Percentiles rank a stretch among this genome's conserved stretches.
Conservation (phyloP, 1,139 yeast genomes). For the Saccharomycopsis crataegensis region DNA sequence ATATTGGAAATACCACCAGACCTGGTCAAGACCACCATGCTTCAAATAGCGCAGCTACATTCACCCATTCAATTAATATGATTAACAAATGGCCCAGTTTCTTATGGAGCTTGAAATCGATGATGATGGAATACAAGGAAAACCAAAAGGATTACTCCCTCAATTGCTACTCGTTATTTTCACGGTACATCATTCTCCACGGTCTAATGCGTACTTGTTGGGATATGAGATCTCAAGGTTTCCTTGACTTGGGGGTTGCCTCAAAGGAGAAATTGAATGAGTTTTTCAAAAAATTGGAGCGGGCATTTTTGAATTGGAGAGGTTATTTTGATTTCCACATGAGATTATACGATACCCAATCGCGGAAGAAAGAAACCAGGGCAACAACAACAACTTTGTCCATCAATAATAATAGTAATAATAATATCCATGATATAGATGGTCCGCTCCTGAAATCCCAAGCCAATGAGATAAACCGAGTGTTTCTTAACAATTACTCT, state of each 20-base stretch:
- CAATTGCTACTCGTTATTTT: constrained; percentile 32
- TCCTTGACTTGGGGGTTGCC: constrained; percentile 31
- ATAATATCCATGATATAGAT: neutral
- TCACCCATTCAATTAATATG: neutral
- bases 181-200: constrained; percentile 32
- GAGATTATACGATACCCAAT: constrained; percentile 4
- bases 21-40: neutral
- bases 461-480: neutral
- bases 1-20: neutral
- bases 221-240: constrained; percentile 31
- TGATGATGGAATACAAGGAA: constrained; percentile 30
- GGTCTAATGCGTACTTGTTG: constrained; percentile 33
- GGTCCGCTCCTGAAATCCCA: neutral
- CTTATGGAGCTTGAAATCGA: constrained; percentile 29
- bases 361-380: neutral
- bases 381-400: neutral
- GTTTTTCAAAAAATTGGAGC: constrained; percentile 28
- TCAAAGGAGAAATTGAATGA: constrained; percentile 26
- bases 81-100: constrained; percentile 34
- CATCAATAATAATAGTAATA: neutral
- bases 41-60: neutral
- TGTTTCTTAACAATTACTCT: constrained; percentile 21
- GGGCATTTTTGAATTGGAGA: constrained; percentile 32
- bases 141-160: constrained; percentile 31
- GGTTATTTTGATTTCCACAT: constrained; percentile 32